Percentiles rank a stretch among this genome's conserved stretches.
These are phyloP conservation scores for Streptanthus diversifolius DNA, from an alignment of 345 rosid species.

Conservation along the genomic window DNA sequence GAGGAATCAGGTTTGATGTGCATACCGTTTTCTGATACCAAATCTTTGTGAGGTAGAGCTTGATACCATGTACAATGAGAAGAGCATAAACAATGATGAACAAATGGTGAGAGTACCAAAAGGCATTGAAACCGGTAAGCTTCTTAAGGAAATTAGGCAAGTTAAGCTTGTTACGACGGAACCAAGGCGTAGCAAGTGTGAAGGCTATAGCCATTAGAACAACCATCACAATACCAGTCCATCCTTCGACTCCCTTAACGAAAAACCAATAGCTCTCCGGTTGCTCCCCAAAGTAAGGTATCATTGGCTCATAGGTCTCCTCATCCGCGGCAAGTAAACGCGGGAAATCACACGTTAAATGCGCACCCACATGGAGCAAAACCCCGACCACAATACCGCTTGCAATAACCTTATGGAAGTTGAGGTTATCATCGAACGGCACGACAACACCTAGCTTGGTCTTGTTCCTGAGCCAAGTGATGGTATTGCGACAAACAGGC, in stretches of 20 bases:
- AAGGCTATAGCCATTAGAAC: conserved; percentile 77
- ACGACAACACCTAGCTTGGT: conserved; percentile 64
- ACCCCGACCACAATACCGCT: conserved; percentile 57
- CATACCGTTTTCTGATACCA: conserved; percentile 86
- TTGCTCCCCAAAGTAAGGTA: conserved; percentile 57
- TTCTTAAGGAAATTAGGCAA: conserved; percentile 62
- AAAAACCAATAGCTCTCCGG: conserved; percentile 75
- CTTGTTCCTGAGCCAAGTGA: conserved; percentile 90
- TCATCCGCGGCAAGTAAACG: conserved; percentile 55
- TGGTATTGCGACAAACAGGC: conserved; percentile 83
- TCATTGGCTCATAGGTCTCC: conserved; percentile 56
- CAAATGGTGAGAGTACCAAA: conserved; percentile 88
- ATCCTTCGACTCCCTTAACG: conserved; percentile 71
- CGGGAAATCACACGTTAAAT: conserved; percentile 81
- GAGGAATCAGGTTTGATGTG: not conserved
- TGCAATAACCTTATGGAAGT: conserved; percentile 84
- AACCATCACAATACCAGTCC: conserved; percentile 73
- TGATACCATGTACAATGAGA: conserved; percentile 72
- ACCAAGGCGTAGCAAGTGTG: conserved; percentile 86
- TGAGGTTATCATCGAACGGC: conserved; percentile 83
- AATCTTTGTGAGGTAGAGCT: conserved; percentile 61
- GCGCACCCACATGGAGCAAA: conserved; percentile 67
- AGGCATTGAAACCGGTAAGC: conserved; percentile 86
- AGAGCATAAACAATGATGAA: conserved; percentile 75
- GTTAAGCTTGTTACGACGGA: conserved; percentile 70